Percentiles rank a stretch among this genome's conserved stretches.
Evolutionary conservation across 805 yeast species (phyloP).

Genomic region (Candida xyloterini): DNA sequence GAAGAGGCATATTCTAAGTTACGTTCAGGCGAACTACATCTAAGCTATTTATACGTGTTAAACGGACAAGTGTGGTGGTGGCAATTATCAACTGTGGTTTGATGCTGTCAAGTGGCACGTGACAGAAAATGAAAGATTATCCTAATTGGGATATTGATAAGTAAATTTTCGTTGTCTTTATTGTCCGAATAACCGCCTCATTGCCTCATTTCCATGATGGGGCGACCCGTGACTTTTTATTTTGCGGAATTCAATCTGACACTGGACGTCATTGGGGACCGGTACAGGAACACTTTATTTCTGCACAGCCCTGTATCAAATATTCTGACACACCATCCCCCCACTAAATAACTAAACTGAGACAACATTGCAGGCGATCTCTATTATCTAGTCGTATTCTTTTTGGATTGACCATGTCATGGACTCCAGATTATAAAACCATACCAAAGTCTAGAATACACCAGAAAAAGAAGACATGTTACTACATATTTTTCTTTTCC

Average conservation of each 20-base stretch:
- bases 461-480: not conserved
- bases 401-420: too few species aligned
- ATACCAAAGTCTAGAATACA: too few species aligned
- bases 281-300: too few species aligned
- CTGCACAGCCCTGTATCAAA: conserved; percentile 6
- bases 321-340: not conserved
- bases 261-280: not conserved
- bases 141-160: not conserved
- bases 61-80: conserved; percentile 7
- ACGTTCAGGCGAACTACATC: not conserved
- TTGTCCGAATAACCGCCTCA: not conserved
- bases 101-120: not conserved
- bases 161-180: not conserved
- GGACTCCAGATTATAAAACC: too few species aligned
- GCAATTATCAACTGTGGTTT: conserved; percentile 6
- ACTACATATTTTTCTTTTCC: not conserved
- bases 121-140: not conserved
- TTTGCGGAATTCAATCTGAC: too few species aligned
- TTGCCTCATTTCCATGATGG: not conserved
- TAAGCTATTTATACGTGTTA: too few species aligned
- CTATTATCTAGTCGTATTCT: too few species aligned
- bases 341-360: too few species aligned
- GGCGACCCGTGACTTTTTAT: not conserved
- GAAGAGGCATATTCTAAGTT: conserved; percentile 6
- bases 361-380: too few species aligned